Percentiles rank a stretch among this genome's conserved stretches.
Evolutionary conservation across 805 yeast genomes (phyloP).

Genomic region (Cyberlindnera galapagoensis): DNA sequence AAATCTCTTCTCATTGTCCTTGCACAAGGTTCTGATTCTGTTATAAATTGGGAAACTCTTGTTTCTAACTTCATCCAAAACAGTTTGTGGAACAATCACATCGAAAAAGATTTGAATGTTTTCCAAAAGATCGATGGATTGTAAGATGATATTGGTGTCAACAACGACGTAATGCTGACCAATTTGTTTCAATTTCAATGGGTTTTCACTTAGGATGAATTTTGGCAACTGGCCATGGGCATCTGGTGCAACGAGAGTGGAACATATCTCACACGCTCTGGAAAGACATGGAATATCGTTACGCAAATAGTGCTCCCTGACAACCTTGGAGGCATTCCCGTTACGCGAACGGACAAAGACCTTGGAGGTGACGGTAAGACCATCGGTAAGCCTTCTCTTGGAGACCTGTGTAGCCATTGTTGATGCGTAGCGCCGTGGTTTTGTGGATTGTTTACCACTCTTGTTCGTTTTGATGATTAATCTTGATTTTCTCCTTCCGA

Average conservation of each 20-base stretch:
- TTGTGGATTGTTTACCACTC: not conserved
- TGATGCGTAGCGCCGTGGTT: too few relatives aligned
- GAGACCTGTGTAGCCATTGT: constrained; percentile 10
- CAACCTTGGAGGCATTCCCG: constrained; percentile 86
- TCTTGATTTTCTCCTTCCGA: too few relatives aligned
- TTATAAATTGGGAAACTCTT: constrained; percentile 83
- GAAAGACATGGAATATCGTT: constrained; percentile 91
- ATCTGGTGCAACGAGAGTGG: constrained; percentile 46
- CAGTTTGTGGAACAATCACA: constrained; percentile 93
- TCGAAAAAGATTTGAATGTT: constrained; percentile 71
- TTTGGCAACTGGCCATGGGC: constrained; percentile 61
- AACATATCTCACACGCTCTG: constrained; percentile 58
- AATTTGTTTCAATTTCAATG: constrained; percentile 41
- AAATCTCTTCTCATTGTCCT: constrained; percentile 72
- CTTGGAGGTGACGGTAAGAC: constrained; percentile 69
- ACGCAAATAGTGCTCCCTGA: constrained; percentile 89
- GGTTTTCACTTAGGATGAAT: constrained; percentile 59
- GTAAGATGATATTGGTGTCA: constrained; percentile 84
- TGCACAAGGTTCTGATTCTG: constrained; percentile 70
- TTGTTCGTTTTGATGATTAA: too few relatives aligned
- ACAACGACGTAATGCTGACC: constrained; percentile 77
- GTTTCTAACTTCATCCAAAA: constrained; percentile 86
- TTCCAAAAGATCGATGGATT: constrained; percentile 87
- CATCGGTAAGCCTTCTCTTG: constrained; percentile 39
- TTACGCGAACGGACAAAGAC: constrained; percentile 87